Evolutionary conservation across 2,329 filamentous ascomycete genomes (phyloP).

Genomic region (Aspergillus fumigatiaffinis): DNA sequence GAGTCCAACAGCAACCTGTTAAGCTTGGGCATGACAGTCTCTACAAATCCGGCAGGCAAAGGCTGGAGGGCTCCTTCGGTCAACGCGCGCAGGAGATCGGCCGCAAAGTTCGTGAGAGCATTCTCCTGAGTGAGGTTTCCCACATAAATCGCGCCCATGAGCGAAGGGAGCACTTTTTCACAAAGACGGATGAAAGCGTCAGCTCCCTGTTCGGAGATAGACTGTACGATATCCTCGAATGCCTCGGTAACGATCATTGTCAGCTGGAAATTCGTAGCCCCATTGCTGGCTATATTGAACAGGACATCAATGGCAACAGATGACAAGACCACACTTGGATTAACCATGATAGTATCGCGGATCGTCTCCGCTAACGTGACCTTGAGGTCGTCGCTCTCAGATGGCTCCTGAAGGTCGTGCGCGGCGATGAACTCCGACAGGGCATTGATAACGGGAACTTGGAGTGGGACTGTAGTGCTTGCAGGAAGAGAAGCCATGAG

Average conservation of each 20-base stretch:
- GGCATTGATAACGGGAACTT: conserved; percentile 57
- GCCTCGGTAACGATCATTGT: conserved; percentile 83
- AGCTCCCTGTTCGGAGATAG: conserved; percentile 60
- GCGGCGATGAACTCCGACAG: conserved; percentile 69
- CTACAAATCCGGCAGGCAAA: conserved; percentile 80
- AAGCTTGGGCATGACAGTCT: conserved; percentile 80
- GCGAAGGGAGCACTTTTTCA: conserved; percentile 76
- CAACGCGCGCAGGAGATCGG: conserved; percentile 76
- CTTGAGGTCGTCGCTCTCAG: conserved; percentile 86
- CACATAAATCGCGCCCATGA: conserved; percentile 86
- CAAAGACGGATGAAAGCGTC: conserved; percentile 75
- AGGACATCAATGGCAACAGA: conserved; percentile 71
- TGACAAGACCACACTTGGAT: conserved; percentile 69
- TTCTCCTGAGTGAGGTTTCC: conserved; percentile 76
- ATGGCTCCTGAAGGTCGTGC: conserved; percentile 77
- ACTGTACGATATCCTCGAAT: conserved; percentile 79
- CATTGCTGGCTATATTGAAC: conserved; percentile 84
- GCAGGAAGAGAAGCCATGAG: conserved; percentile 55
- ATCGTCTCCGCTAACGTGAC: conserved; percentile 86
- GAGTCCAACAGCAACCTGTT: conserved; percentile 77
- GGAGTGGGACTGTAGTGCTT: conserved; percentile 51
- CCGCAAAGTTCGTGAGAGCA: conserved; percentile 78
- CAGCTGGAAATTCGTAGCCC: conserved; percentile 85
- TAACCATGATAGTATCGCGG: conserved; percentile 74
- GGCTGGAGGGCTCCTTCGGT: conserved; percentile 80